Percentiles rank a stretch among this genome's conserved stretches.
phyloP scores from a whole-genome alignment of 129 eudicot genomes.

The Calendula officinalis region DNA sequence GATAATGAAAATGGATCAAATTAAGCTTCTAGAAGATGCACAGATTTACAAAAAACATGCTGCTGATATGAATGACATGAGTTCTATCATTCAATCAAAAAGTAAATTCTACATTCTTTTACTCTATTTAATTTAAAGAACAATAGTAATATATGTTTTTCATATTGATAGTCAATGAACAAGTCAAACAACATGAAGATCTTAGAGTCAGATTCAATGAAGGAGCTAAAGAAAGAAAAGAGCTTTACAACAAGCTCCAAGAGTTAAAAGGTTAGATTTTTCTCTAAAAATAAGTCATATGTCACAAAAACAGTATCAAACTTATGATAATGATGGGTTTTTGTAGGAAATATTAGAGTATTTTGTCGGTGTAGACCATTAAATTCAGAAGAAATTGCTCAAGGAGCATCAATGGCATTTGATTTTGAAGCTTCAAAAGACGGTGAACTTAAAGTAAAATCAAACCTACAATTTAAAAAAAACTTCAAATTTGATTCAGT shows the following conservation, averaged over 20 bases:
- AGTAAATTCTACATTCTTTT: conserved; percentile 40
- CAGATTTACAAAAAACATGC: conserved; percentile 53
- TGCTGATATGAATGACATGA: conserved; percentile 57
- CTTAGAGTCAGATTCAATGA: conserved; percentile 58
- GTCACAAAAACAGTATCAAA: not conserved
- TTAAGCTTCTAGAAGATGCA: conserved; percentile 70
- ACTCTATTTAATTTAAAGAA: not conserved
- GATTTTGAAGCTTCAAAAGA: conserved; percentile 79
- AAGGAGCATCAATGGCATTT: conserved; percentile 67
- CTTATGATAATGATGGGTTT: not conserved
- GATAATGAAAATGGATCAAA: conserved; percentile 91
- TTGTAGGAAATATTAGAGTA: conserved; percentile 86
- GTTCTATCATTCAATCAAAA: conserved; percentile 55
- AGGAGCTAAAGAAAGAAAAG: conserved; percentile 78
- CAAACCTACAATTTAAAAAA: conserved; percentile 51
- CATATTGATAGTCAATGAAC: conserved; percentile 51
- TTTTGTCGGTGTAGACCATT: conserved; percentile 96
- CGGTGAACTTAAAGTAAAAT: conserved; percentile 68
- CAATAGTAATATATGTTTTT: not conserved
- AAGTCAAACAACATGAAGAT: conserved; percentile 57
- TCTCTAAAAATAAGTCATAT: not conserved
- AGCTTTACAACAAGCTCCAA: conserved; percentile 79
- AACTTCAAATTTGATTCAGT: conserved; percentile 85
- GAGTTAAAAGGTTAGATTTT: conserved; percentile 70
- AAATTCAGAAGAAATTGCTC: conserved; percentile 61